A percentile compares a stretch with the other conserved stretches of the same genome.
Evolutionary conservation across 805 yeast species (phyloP).

Genomic region (Yarrowia sp.): DNA sequence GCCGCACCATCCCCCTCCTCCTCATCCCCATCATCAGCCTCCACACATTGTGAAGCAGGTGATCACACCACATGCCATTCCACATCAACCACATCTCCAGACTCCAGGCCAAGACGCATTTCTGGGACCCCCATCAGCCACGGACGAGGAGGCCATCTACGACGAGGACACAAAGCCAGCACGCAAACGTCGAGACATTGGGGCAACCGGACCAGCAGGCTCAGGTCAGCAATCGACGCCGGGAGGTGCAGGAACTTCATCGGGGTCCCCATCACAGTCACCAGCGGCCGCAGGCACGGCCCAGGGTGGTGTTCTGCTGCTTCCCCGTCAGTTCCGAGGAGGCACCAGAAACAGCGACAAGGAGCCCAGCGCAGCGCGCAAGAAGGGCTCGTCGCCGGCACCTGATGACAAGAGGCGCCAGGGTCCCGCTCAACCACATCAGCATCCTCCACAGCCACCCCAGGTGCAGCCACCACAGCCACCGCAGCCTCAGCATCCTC

Average conservation of each 20-base stretch:
- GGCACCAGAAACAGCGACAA: slow-evolving; percentile 34
- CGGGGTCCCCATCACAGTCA: slow-evolving; percentile 30
- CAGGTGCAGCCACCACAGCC: not conserved
- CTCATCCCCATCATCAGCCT: slow-evolving; percentile 5
- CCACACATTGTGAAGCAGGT: slow-evolving; percentile 25
- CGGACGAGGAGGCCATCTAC: slow-evolving; percentile 1
- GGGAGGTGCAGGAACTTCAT: slow-evolving; percentile 13
- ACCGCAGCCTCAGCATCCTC: too few species aligned
- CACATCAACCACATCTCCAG: slow-evolving; percentile 7
- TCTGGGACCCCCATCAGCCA: slow-evolving; percentile 33
- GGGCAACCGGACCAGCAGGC: not conserved
- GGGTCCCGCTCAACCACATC: not conserved
- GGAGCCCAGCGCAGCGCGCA: slow-evolving; percentile 29
- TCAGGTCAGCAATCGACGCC: slow-evolving; percentile 9
- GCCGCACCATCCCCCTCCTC: not conserved
- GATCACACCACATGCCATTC: not conserved
- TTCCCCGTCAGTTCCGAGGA: slow-evolving; percentile 47
- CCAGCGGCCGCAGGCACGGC: slow-evolving; percentile 37
- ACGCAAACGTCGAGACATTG: slow-evolving; percentile 5
- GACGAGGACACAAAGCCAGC: slow-evolving; percentile 25
- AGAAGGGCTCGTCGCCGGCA: slow-evolving; percentile 22
- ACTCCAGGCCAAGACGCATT: slow-evolving; percentile 24
- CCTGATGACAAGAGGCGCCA: slow-evolving; percentile 24
- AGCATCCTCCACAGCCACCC: not conserved
- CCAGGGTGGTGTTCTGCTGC: slow-evolving; percentile 46